These are phyloP conservation scores for Schizochytrium sp. DNA, from an alignment of 108 stramenopile species.

Conservation along the genomic window DNA sequence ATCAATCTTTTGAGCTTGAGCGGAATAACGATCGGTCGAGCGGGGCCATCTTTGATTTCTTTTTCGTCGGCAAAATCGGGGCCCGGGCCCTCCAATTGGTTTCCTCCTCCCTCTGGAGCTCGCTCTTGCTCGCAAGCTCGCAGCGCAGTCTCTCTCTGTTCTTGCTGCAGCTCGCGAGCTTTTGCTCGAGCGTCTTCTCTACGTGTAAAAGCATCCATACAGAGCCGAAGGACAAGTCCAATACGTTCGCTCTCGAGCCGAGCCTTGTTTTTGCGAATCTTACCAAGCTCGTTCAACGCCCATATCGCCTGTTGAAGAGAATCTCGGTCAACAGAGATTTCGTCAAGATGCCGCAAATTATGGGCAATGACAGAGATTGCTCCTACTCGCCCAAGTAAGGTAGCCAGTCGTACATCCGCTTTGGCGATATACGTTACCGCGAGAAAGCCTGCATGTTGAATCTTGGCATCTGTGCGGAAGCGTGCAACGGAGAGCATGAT, in stretches of 20 bases:
- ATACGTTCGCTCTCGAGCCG: not conserved
- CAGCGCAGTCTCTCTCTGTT: not conserved
- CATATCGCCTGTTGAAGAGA: not conserved
- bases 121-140: not conserved
- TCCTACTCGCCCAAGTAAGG: not conserved
- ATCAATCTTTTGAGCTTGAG: not conserved
- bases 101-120: not conserved
- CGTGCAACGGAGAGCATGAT: not conserved
- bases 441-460: not conserved
- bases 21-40: not conserved
- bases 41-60: not conserved
- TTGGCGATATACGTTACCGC: not conserved
- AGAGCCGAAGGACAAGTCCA: not conserved
- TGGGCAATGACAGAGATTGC: not conserved
- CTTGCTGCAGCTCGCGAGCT: not conserved
- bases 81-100: not conserved
- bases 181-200: no score
- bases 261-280: not conserved
- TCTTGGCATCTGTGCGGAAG: not conserved
- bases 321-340: not conserved
- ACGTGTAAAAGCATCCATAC: no score
- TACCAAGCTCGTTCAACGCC: slow-evolving; percentile 7
- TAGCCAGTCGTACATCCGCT: not conserved
- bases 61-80: not conserved
- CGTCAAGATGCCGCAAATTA: not conserved